phyloP scores from a whole-genome alignment of 306 rosid genomes.

The Luffa acutangula region DNA sequence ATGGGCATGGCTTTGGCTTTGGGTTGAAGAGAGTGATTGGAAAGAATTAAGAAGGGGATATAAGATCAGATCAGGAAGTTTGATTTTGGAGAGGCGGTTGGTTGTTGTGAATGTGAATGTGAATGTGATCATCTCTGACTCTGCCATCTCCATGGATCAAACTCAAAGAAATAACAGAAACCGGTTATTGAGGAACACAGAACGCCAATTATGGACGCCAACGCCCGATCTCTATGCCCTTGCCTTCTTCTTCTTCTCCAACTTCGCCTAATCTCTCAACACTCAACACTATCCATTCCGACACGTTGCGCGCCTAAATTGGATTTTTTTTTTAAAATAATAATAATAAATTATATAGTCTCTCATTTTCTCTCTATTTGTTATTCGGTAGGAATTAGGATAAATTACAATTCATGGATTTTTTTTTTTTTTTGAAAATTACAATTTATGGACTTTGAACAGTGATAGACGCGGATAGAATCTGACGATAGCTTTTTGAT shows the following conservation, averaged over 20 bases:
- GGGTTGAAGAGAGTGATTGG: not conserved
- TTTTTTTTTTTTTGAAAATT: too few relatives aligned
- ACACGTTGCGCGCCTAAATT: not conserved
- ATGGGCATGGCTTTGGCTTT: too few relatives aligned
- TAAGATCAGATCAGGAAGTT: not conserved
- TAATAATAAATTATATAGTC: too few relatives aligned
- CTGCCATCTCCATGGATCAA: not conserved
- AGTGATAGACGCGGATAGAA: too few relatives aligned
- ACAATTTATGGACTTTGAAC: too few relatives aligned
- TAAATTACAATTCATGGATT: too few relatives aligned
- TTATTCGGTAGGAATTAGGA: too few relatives aligned
- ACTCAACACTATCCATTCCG: not conserved
- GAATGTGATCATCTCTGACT: not conserved
- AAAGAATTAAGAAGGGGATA: not conserved
- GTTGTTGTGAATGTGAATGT: not conserved
- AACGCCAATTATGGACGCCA: constrained; percentile 23
- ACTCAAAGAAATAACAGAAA: constrained; percentile 20
- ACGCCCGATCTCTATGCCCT: not conserved
- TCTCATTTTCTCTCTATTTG: too few relatives aligned
- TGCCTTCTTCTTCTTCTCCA: not conserved
- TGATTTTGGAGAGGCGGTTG: not conserved
- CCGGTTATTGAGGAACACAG: constrained; percentile 16
- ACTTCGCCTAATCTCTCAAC: not conserved
- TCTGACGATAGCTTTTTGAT: too few relatives aligned
- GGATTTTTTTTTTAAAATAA: not conserved